Conservation (phyloP, 768 basidiomycete genomes). For the Boletellus emodensis region DNA sequence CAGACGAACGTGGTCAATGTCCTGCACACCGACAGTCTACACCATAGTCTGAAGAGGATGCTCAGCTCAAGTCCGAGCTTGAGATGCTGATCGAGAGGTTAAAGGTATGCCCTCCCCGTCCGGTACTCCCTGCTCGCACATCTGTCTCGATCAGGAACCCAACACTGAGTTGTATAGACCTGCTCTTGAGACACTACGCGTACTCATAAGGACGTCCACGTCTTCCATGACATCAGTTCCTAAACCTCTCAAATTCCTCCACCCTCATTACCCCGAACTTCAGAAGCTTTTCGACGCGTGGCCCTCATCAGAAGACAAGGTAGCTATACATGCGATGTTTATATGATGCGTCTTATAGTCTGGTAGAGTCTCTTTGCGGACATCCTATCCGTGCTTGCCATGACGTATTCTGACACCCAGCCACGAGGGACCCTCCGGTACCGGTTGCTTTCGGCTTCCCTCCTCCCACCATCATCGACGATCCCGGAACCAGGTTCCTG, state of each 20-base stretch:
- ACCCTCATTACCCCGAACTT: conserved; percentile 87
- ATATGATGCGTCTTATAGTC: not conserved
- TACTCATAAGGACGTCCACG: conserved; percentile 92
- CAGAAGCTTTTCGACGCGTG: conserved; percentile 82
- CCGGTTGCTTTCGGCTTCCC: conserved; percentile 75
- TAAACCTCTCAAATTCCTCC: conserved; percentile 96
- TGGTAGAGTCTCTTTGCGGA: conserved; percentile 88
- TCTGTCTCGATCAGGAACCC: conserved; percentile 61
- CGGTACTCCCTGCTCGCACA: conserved; percentile 5
- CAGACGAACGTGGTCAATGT: conserved; percentile 11
- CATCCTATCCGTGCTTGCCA: conserved; percentile 95
- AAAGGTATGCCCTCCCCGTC: conserved; percentile 52
- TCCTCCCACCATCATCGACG: conserved; percentile 59
- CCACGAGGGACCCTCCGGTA: conserved; percentile 94
- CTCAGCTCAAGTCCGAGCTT: conserved; percentile 86
- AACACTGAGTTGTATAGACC: conserved; percentile 81
- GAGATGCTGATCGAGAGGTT: conserved; percentile 96
- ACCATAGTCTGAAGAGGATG: conserved; percentile 87
- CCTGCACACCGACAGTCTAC: conserved; percentile 4
- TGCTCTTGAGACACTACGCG: conserved; percentile 89
- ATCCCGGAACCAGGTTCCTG: conserved; percentile 90
- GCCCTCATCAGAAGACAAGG: conserved; percentile 72
- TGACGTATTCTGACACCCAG: conserved; percentile 99
- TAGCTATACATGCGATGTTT: not conserved
- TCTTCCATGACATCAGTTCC: conserved; percentile 99